A percentile compares a stretch with the other conserved stretches of the same genome.
Conservation (phyloP, 495 filamentous ascomycete species). For the Thermothielavioides terrestris region DNA sequence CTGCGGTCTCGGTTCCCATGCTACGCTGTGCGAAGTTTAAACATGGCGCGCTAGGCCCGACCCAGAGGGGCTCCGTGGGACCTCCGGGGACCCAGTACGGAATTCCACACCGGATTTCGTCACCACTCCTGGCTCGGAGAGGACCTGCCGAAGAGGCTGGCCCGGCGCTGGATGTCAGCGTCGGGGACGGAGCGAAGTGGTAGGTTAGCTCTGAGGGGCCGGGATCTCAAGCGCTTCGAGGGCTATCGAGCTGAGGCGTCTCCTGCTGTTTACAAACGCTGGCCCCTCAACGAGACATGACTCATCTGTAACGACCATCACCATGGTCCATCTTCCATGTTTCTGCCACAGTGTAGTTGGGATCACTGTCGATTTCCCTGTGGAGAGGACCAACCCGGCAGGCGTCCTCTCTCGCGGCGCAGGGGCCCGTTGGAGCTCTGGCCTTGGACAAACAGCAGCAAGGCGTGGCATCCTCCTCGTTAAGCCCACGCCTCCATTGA, state of each 20-base stretch:
- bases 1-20: conserved; percentile 3
- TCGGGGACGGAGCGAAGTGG: too few species aligned
- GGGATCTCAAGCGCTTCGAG: too few species aligned
- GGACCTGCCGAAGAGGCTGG: not conserved
- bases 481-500: conserved; percentile 3
- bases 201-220: too few species aligned
- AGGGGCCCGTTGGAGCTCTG: conserved; percentile 14
- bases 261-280: not conserved
- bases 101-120: not conserved
- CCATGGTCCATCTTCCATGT: too few species aligned
- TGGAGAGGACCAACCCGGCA: not conserved
- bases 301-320: not conserved
- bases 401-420: conserved; percentile 10
- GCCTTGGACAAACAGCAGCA: conserved; percentile 4
- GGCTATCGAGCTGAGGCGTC: too few species aligned
- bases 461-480: not conserved
- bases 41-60: not conserved
- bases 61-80: not conserved
- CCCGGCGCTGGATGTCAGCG: not conserved
- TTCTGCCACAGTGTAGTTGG: not conserved
- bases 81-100: not conserved
- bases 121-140: not conserved
- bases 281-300: not conserved
- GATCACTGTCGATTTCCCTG: not conserved
- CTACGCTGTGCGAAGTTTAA: too few species aligned